Base-by-base conservation (phyloP, 305 asterid species). In the Lippia alba region DNA sequence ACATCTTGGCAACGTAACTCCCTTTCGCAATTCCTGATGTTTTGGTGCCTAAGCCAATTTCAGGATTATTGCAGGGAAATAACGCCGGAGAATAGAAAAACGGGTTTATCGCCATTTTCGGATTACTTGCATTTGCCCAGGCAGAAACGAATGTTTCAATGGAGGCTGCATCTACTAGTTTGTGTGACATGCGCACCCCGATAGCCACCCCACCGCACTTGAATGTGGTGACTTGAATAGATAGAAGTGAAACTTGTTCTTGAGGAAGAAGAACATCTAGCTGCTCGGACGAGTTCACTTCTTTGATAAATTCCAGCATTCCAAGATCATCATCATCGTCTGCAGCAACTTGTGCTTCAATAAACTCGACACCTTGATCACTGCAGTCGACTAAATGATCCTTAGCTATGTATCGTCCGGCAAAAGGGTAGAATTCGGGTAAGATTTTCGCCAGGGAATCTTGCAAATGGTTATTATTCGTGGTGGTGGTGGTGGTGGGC, bases 271-370 rank as follows among this genome's bases (percentile, higher is more conserved):
- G 32, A 53, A 1, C 58, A 53, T 11, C 6, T 16, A 53, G 58
- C 58, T 53, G 11, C 11, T 53, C 32, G 12, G 24, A 10, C 17
- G 30, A 24, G 30, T 53, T 53, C 11, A 53, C 11, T 17, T 53
- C 30, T 16, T 5, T 17, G 32, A 53, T 53, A 9, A 53, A 53
- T 3, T 53, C 58, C 12, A 17, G 58, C 24, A 53, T 30, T 0
- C 30, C 30, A 1, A 24, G 30, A 24, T 24, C 30, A 3, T 24
- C 30, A 24, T 24, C n/a, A n/a, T n/a, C n/a, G n/a, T 4, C 12
- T 10, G 17, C 58, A 15, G 30, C 58, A 53, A 48, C 54, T 48
- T 12, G 54, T 48, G 58, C 58, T 53, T 53, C 58, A 7, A 53
- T 19, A 53, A 53, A 53, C 8, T 53, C 58, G 17, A 9, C 58